phyloP scores from a whole-genome alignment of 306 rosid species.

The Lotus japonicus region DNA sequence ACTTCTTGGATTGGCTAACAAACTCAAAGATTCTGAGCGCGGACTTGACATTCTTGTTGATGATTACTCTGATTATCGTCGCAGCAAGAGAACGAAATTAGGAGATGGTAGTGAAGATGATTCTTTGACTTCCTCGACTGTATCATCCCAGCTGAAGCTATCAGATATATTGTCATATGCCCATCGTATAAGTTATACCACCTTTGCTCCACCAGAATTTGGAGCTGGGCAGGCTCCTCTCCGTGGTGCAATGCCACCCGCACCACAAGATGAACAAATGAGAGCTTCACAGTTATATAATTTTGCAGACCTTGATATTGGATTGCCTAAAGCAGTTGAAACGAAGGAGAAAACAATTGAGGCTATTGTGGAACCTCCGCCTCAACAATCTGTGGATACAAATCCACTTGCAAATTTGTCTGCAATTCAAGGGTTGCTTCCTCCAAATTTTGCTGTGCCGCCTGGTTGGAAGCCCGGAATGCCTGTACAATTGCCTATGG shows the following conservation, averaged over 20 bases:
- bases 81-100: slow-evolving; percentile 45
- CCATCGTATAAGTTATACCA: slow-evolving; percentile 84
- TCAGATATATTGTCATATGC: slow-evolving; percentile 77
- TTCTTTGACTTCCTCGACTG: slow-evolving; percentile 45
- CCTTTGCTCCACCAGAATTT: slow-evolving; percentile 92
- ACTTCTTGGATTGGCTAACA: slow-evolving; percentile 66
- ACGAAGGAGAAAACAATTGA: slow-evolving; percentile 55
- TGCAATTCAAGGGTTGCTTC: slow-evolving; percentile 66
- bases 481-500: slow-evolving; percentile 77
- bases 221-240: slow-evolving; percentile 87
- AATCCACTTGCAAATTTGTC: slow-evolving; percentile 48
- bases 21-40: slow-evolving; percentile 75
- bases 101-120: slow-evolving; percentile 44
- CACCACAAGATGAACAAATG: slow-evolving; percentile 96
- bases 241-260: slow-evolving; percentile 87
- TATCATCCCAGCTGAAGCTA: slow-evolving; percentile 57
- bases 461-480: slow-evolving; percentile 97
- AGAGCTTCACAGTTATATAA: slow-evolving; percentile 84
- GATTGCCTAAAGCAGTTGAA: slow-evolving; percentile 67
- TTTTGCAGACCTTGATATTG: slow-evolving; percentile 84
- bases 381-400: slow-evolving; percentile 31
- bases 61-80: slow-evolving; percentile 72
- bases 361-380: slow-evolving; percentile 62
- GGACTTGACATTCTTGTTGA: slow-evolving; percentile 78
- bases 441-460: slow-evolving; percentile 66